Evolutionary conservation across 2,329 filamentous ascomycete species (phyloP), one percentile per base, ranked within the genome.

Genomic region (Verticillium alfalfae): DNA sequence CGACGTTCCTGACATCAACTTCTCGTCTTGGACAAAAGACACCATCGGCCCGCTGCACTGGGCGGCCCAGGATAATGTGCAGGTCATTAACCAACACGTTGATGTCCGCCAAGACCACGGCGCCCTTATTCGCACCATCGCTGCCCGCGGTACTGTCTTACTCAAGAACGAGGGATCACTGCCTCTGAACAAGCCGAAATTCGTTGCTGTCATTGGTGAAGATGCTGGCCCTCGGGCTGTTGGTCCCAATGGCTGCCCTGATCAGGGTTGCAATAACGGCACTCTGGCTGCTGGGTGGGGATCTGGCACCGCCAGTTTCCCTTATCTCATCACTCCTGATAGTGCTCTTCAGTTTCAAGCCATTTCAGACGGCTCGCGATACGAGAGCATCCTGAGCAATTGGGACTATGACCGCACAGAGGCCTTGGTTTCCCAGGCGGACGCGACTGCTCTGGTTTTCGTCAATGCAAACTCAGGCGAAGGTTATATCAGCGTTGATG

Each of bases 401-500:
- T 84, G 86, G 68, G 76, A 86, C 73, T 69, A 88, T 80, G 71
- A 79, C 76, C 72, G 91, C 71, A 88, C 88, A 56, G 75, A 86
- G 67, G 78, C 73, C 0, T 74, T 96, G 1, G 77, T 90, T 13
- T 77, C 78, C 9, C 83, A 90, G 67, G 81, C 84, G n/a, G 79
- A 87, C 62, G 87, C 86, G 15, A 87, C 88, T 0, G 80, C 93
- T 66, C 84, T 99, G 52, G 93, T 97, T 12, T 98, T 98, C 69
- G 93, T 91, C 70, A 97, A 97, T 67, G 88, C 93, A 15, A 84
- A 93, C 71, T 85, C 89, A 3, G 94, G 94, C 60, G 95, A 98
- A 76, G 93, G 92, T 6, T 97, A 86, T 77, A 92, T 98, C 70
- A 83, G 78, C 34, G 85, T 96, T 1, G 94, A 93, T 65, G 89